Evolutionary conservation across 495 filamentous ascomycete species (phyloP), one percentile per base, ranked within the genome.

Genomic region (Neurospora tetraspora): DNA sequence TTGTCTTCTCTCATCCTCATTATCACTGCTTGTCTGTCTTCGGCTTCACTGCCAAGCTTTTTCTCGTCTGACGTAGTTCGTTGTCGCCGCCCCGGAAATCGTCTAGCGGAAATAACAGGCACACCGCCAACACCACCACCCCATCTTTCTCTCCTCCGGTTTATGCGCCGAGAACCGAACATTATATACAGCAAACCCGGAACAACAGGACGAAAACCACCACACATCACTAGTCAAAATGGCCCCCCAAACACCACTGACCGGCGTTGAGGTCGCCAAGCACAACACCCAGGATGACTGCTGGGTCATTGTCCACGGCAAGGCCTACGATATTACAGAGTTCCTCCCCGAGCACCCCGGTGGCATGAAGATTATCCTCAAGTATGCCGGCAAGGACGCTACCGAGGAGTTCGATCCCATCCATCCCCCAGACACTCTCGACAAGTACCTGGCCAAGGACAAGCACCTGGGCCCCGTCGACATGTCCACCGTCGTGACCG

Each of bases 401-500:
- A 95, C 93, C 5, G 89, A 90, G 71, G 93, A 90, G 78, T 96
- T 91, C 80, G 92, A 93, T 43, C 91, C 92, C 2, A 91, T 94
- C 73, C 93, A 97, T 78, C 88, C 93, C 23, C 87, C 89, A 11
- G 91, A 94, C 75, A 93, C 91, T 5, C 85, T 93, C 37, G 90
- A 93, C 76, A 92, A 90, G 78, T 97, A 92, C 80, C 89, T 97
- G 40, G 91, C 94, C 79, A 85, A 88, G 74, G 91, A 89, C 65
- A 96, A 96, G 82, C 95, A 98, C 80, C 82, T 97, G n/a, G 95
- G 95, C 7, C 86, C 90, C 68, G 94, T 98, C 16, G 93, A 97
- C 81, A 95, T 97, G 94, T 77, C 81, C 31, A 97, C 94, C 0
- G 93, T 97, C 9, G 85, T 90, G 76, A 83, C 87, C 69, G 90